Evolutionary conservation across 2,329 filamentous ascomycete species (phyloP).

Genomic region (Westerdykella sp.): DNA sequence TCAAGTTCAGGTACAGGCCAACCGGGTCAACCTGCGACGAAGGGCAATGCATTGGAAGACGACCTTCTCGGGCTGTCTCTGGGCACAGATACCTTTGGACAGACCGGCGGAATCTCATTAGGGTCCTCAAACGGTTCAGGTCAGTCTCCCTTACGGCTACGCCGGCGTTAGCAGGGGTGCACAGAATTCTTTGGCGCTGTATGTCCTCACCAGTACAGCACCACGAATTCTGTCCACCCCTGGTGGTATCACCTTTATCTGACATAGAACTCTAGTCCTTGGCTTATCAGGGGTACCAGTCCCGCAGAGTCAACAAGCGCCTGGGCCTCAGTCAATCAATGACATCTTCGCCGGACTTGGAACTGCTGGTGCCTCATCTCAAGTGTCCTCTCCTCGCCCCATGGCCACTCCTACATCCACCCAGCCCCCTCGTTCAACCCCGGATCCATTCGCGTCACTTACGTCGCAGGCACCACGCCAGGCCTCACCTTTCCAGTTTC

Average conservation of each 20-base stretch:
- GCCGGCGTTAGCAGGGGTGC: no score
- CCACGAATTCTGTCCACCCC: not conserved
- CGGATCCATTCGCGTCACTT: constrained; percentile 57
- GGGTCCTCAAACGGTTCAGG: constrained; percentile 50
- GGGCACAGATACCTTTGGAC: constrained; percentile 58
- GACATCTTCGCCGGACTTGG: constrained; percentile 52
- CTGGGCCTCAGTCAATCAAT: constrained; percentile 47
- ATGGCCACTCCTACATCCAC: constrained; percentile 33
- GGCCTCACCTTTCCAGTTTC: constrained; percentile 45
- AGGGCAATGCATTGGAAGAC: constrained; percentile 69
- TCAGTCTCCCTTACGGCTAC: constrained; percentile 5
- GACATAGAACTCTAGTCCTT: constrained; percentile 14
- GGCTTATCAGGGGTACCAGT: constrained; percentile 29
- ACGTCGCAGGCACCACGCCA: constrained; percentile 48
- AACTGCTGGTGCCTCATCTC: constrained; percentile 32
- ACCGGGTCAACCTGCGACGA: constrained; percentile 42
- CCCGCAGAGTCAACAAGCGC: constrained; percentile 29
- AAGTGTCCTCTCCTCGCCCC: constrained; percentile 45
- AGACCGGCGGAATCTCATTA: constrained; percentile 75
- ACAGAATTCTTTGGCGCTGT: no score
- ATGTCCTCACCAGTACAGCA: no score
- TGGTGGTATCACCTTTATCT: not conserved
- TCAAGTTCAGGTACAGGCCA: constrained; percentile 28
- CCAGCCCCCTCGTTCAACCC: constrained; percentile 31
- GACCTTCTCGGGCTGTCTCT: constrained; percentile 87